Base-by-base conservation (phyloP, 2,329 filamentous ascomycete species). In the Thyridium curvatum region DNA sequence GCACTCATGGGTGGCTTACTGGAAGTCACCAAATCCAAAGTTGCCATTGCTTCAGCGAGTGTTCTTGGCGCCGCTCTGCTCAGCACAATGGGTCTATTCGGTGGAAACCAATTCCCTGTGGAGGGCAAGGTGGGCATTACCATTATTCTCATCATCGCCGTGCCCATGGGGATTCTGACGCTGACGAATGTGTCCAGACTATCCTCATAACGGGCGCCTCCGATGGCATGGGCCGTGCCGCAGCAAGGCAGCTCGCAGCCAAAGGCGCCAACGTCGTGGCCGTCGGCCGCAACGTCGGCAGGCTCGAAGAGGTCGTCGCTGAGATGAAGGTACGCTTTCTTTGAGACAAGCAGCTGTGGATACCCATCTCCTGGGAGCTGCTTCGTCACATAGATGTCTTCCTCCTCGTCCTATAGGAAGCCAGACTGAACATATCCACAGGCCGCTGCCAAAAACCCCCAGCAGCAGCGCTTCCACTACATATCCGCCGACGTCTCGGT, bases 121-220 rank as follows among this genome's bases (percentile, higher is more conserved):
- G 80, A 89, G 52, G 88, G 88, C 59, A 86, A 84, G 71, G 90
- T 93, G 59, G 37, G 68, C 54, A 12, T 41, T 15, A n/a, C n/a
- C n/a, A n/a, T n/a, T n/a, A n/a, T n/a, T n/a, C n/a, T n/a, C n/a
- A 30, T 26, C 3, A 34, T 15, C 39, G 28, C 34, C 32, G 10
- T 14, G 10, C 18, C 12, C 13, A 4, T 33, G 17, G n/a, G n/a
- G n/a, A n/a, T n/a, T n/a, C n/a, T n/a, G n/a, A n/a, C n/a, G n/a
- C 45, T 55, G 31, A 54, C 38, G 35, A 7, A 26, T 12, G 38
- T 40, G 9, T 8, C 12, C 36, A 95, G 89, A 95, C 90, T 3
- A 73, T 94, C 38, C 70, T 97, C 40, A 70, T 98, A 38, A 98
- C 93, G 1, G 93, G 93, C 34, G 89, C 83, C 26, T 96, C 93